Evolutionary conservation across 352 stramenopile species (phyloP).

Genomic region (Phytophthora vignae): DNA sequence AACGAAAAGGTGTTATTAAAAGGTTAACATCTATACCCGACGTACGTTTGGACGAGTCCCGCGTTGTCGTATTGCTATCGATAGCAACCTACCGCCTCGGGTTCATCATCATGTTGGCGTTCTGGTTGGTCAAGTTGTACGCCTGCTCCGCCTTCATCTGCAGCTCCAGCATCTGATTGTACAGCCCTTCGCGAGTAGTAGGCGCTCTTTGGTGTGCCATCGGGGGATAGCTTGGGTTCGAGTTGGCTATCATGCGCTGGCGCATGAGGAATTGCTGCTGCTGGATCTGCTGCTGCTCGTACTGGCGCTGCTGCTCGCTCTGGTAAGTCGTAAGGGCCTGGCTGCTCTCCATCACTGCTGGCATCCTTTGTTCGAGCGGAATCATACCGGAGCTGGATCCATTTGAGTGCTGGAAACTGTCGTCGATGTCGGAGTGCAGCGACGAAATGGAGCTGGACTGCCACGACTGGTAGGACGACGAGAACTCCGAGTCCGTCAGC

Average conservation of each 20-base stretch:
- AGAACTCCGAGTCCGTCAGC: conserved; percentile 67
- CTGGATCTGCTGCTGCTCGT: conserved; percentile 47
- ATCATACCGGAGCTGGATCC: conserved; percentile 29
- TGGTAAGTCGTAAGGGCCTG: conserved; percentile 36
- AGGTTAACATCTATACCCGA: conserved; percentile 24
- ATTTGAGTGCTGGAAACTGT: conserved; percentile 38
- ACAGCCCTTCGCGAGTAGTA: conserved; percentile 57
- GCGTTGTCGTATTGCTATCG: conserved; percentile 5
- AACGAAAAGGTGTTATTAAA: conserved; percentile 13
- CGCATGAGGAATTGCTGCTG: conserved; percentile 43
- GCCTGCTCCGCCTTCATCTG: conserved; percentile 71
- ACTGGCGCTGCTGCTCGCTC: conserved; percentile 40
- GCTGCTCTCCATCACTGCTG: conserved; percentile 42
- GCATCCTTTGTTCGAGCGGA: conserved; percentile 55
- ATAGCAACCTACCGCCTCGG: conserved; percentile 26
- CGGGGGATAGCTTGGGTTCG: conserved; percentile 9
- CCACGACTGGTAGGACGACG: conserved; percentile 63
- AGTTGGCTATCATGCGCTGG: conserved; percentile 42
- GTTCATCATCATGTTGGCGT: conserved; percentile 70
- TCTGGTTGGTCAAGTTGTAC: conserved; percentile 81
- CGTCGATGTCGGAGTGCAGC: conserved; percentile 61
- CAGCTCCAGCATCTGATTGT: conserved; percentile 84
- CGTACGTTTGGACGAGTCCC: background rate
- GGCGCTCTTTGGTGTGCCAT: conserved; percentile 22
- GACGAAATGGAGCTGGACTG: conserved; percentile 65